A percentile compares a stretch with the other conserved stretches of the same genome.
Conservation (phyloP, 164 flowering plant genomes). For the Cinnamomum chago region DNA sequence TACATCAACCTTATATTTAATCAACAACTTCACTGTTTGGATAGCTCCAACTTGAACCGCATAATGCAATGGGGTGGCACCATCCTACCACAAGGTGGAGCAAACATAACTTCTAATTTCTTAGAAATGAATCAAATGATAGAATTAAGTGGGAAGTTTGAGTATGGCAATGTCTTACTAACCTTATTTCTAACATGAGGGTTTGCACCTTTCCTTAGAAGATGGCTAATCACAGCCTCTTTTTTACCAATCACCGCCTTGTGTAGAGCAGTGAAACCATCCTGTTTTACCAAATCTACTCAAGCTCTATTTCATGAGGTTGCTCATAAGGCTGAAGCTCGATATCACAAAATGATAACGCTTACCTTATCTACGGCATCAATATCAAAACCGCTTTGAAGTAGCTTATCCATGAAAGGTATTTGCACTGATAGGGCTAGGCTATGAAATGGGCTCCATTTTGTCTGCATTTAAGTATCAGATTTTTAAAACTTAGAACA, state of each 20-base stretch:
- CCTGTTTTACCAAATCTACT: slow-evolving; percentile 42
- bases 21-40: slow-evolving; percentile 81
- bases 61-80: slow-evolving; percentile 90
- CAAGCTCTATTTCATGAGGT: slow-evolving; percentile 8
- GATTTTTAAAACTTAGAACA: not conserved
- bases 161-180: slow-evolving; percentile 14
- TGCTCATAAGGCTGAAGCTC: not conserved
- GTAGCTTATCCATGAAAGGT: slow-evolving; percentile 60
- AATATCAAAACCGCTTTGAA: slow-evolving; percentile 58
- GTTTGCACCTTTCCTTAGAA: slow-evolving; percentile 88
- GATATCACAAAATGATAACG: not conserved
- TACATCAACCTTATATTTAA: slow-evolving; percentile 76
- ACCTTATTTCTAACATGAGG: slow-evolving; percentile 73
- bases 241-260: slow-evolving; percentile 74
- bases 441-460: slow-evolving; percentile 77
- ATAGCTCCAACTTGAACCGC: slow-evolving; percentile 96
- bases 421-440: slow-evolving; percentile 75
- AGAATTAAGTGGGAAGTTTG: not conserved
- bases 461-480: slow-evolving; percentile 18
- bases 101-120: not conserved
- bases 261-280: slow-evolving; percentile 87
- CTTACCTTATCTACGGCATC: slow-evolving; percentile 61
- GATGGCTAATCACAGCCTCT: slow-evolving; percentile 90
- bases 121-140: not conserved
- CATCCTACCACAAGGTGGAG: slow-evolving; percentile 44